phyloP scores from a whole-genome alignment of 495 filamentous ascomycete genomes.

The Hypoxylon subgilvum region DNA sequence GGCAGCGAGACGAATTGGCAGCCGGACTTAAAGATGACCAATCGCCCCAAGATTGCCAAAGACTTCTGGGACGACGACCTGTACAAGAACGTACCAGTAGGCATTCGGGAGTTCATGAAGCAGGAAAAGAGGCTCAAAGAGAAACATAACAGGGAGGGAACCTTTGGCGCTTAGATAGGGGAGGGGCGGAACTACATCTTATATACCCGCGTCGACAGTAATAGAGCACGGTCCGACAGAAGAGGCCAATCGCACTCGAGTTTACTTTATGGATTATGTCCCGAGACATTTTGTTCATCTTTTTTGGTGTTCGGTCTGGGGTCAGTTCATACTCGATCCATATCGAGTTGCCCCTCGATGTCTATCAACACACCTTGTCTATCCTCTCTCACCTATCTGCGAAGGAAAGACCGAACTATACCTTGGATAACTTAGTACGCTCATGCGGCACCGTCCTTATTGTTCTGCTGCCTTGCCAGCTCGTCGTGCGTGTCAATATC shows the following conservation, averaged over 20 bases:
- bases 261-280: conserved; percentile 16
- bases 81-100: conserved; percentile 85
- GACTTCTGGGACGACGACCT: conserved; percentile 64
- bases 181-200: conserved; percentile 9
- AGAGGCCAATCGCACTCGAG: background rate
- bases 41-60: conserved; percentile 44
- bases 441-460: conserved; percentile 27
- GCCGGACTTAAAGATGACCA: conserved; percentile 37
- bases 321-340: conserved; percentile 11
- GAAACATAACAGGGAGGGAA: conserved; percentile 62
- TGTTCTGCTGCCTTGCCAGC: conserved; percentile 62
- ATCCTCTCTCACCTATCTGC: conserved; percentile 23
- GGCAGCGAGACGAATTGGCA: conserved; percentile 74
- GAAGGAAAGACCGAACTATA: conserved; percentile 22
- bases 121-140: conserved; percentile 89
- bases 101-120: conserved; percentile 96
- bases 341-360: conserved; percentile 20
- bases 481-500: conserved; percentile 93
- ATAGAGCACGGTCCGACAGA: conserved; percentile 21
- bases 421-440: background rate
- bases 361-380: conserved; percentile 38
- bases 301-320: conserved; percentile 18
- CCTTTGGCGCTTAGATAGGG: conserved; percentile 44
- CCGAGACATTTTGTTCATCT: conserved; percentile 1
- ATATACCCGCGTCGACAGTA: conserved; percentile 18